These are phyloP conservation scores for Neurospora sp. DNA, from an alignment of 495 filamentous ascomycete genomes.

Conservation along the genomic window DNA sequence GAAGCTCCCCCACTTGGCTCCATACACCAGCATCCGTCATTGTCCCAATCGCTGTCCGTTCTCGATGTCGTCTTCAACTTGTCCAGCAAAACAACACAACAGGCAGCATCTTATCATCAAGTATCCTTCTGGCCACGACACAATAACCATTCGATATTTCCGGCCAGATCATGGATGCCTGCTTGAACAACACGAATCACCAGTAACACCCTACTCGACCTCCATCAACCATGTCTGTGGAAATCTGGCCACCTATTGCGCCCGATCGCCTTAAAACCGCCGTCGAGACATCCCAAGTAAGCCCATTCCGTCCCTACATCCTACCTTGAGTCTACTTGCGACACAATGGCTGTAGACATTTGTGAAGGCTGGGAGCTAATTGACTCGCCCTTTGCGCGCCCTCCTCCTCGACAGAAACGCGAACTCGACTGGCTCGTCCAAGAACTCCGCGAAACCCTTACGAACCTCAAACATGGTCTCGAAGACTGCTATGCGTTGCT, in stretches of 20 bases:
- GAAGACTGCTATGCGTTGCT: slow-evolving; percentile 81
- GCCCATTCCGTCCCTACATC: slow-evolving; percentile 1
- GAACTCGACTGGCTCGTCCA: slow-evolving; percentile 84
- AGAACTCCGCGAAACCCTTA: slow-evolving; percentile 66
- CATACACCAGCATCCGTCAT: background rate
- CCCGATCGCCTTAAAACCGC: slow-evolving; percentile 53
- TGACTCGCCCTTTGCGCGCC: slow-evolving; percentile 3
- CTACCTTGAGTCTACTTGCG: background rate
- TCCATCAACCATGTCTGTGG: slow-evolving; percentile 53
- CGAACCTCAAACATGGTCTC: slow-evolving; percentile 69
- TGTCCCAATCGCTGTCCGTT: background rate
- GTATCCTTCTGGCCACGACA: background rate
- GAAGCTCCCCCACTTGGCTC: background rate
- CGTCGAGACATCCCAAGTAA: slow-evolving; percentile 59
- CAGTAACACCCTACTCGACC: slow-evolving; percentile 5
- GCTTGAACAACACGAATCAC: slow-evolving; percentile 3
- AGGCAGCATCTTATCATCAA: background rate
- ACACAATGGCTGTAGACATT: slow-evolving; percentile 6
- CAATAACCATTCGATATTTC: background rate
- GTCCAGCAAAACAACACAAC: slow-evolving; percentile 8
- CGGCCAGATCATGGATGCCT: slow-evolving; percentile 27
- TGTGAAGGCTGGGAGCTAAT: slow-evolving; percentile 27
- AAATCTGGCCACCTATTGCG: slow-evolving; percentile 65
- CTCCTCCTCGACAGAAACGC: slow-evolving; percentile 48
- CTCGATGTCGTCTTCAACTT: background rate